Evolutionary conservation across 345 rosid species (phyloP), one percentile per base, ranked within the genome.

Genomic region (Eucalyptus pauciflora): DNA sequence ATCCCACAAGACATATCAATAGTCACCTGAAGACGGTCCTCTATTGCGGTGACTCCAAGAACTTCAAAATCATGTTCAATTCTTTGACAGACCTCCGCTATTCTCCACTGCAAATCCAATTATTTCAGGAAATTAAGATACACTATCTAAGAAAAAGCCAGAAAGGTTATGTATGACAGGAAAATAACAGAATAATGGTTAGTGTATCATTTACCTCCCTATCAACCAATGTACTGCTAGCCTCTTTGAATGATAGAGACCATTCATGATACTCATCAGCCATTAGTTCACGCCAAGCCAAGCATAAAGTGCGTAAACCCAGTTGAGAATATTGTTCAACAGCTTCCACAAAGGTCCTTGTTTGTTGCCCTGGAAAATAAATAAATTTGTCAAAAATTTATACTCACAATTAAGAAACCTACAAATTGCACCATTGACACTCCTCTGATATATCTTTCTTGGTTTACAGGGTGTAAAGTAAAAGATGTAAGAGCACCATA

Each of bases 41-140:
- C 99, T 87, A 97, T 96, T 71, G 99, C 99, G 45, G 99, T 95
- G 88, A 97, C 98, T 88, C 99, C 99, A 58, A 98, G 96, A 91
- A 98, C 93, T 93, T 96, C 93, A 90, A 98, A 95, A 94, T 96
- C 96, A 86, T 92, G 95, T 88, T 98, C 99, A 92, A 96, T 90
- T 91, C 92, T 94, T 91, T 97, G 99, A 92, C 98, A 98, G 86
- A 94, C 97, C 96, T 98, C 99, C 76, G 99, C 99, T 76, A 98
- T 92, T 94, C 95, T 98, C 99, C 99, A 97, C 99, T 98, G 94
- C 90, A 94, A 88, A 89, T 90, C 88, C 90, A 69, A 90, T 80
- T 48, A 89, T 56, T 62, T 88, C 88, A 92, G 89, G 87, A 48
- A 89, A 90, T 89, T 89, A 93, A 86, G 86, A 67, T 76, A 88